Base-by-base conservation (phyloP, 2,329 filamentous ascomycete species). In the Xenosphaeropsis pyriputrescens region DNA sequence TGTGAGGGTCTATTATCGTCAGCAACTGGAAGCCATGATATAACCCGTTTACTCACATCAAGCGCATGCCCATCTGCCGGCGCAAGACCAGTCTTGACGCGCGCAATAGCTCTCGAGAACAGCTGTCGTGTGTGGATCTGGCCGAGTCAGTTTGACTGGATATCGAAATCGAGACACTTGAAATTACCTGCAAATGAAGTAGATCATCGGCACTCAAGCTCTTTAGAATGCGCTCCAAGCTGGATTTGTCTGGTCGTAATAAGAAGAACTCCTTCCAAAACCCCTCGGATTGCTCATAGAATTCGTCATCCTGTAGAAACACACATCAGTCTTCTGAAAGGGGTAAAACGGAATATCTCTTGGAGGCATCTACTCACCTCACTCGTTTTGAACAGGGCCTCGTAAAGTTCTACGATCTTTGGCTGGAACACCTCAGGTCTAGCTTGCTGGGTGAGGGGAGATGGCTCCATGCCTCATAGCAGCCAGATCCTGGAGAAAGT, bases 211-310 rank as follows among this genome's bases (percentile, higher is more conserved):
- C 73, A 37, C 72, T 70, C 31, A 91, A 64, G n/a, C 70, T 64
- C 45, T 77, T 72, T 43, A 98, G 64, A 35, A 86, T 70, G 36
- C 62, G 64, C 54, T 75, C 72, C 45, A 98, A 63, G 35, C 75
- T 71, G 4, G 66, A 57, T 39, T 74, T 70, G 54, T 95, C 85
- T 16, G 89, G 88, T 45, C 77, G 78, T 41, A 95, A 68, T 29
- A 98, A 70, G 58, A 98, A 98, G 62, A 98, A 86, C 60, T 95
- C 91, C 47, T 75, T 72, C 91, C 91, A 98, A 62, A 95, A 98
- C 32, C 86, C 89, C 43, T 94, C 85, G 1, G 84, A 73, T 44
- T 80, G 80, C 18, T 86, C 79, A 37, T 65, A 59, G 41, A 75
- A 71, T 43, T 81, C 70, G 39, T 76, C 71, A 45, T 79, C 74